Conservation (phyloP, 208 protist genomes). For the Acanthamoeba castellanii region DNA sequence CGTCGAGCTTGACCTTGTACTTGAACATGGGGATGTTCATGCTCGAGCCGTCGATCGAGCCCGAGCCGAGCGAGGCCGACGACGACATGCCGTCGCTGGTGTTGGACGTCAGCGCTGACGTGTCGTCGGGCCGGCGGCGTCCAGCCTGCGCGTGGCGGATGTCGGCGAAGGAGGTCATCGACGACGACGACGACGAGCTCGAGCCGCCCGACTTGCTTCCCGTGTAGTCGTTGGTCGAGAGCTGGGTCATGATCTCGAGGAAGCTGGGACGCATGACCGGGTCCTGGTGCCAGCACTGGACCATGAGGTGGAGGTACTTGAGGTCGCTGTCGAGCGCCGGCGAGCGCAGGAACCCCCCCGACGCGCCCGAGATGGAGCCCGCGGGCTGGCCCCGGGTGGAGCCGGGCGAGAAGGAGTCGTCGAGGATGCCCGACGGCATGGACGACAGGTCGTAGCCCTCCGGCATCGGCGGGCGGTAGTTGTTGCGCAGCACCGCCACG, state of each 20-base stretch:
- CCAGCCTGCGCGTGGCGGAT: neutral
- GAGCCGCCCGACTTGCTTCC: neutral
- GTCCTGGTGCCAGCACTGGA: conserved; percentile 35
- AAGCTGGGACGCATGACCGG: conserved; percentile 19
- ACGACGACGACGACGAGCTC: conserved; percentile 5
- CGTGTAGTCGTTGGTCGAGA: conserved; percentile 4
- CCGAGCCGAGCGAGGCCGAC: neutral
- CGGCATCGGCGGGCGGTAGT: conserved; percentile 4
- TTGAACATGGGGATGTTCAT: neutral
- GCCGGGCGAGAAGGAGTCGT: neutral
- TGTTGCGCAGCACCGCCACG: conserved; percentile 17
- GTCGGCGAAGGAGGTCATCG: conserved; percentile 3
- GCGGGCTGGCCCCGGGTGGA: neutral
- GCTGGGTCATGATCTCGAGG: conserved; percentile 52
- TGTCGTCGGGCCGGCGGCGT: neutral
- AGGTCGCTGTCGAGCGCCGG: neutral
- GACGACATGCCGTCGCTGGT: neutral
- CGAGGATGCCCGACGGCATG: neutral
- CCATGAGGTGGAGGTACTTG: conserved; percentile 38
- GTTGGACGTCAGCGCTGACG: neutral
- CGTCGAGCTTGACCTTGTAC: conserved; percentile 12
- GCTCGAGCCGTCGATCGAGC: neutral
- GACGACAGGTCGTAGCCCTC: conserved; percentile 8
- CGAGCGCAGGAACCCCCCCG: too few relatives aligned
- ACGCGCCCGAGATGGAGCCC: neutral